Evolutionary conservation across 805 yeast genomes (phyloP), one percentile per base, ranked within the genome.

Genomic region (Cyberlindnera americana): DNA sequence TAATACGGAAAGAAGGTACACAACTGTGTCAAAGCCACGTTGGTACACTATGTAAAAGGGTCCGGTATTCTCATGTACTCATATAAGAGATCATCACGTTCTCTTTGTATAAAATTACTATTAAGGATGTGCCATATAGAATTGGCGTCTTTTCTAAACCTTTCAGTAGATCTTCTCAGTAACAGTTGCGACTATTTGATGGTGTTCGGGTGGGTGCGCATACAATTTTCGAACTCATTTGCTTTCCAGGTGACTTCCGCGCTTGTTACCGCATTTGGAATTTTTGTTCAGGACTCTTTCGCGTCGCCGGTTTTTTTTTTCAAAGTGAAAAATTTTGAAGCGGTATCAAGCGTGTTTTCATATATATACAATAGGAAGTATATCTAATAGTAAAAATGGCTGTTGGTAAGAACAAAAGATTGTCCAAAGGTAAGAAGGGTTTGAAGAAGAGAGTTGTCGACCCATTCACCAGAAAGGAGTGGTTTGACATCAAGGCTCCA

Each of bases 401-500:
- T 75, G 85, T 81, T 65, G 90, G 90, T 61, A 83, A 83, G 78
- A 83, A 83, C 69, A 83, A 83, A 80, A 75, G 83, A 70, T 69
- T 78, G 64, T 71, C 77, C 70, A 81, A 81, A 78, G 90, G 91
- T 66, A 83, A 83, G 88, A 91, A 91, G 76, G 96, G 97, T 66
- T 75, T 88, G 72, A 90, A 91, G 95, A 91, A 91, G 93, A 91
- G 83, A 83, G 91, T 85, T 67, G 95, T 88, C 60, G 97, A 91
- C 79, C 96, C 97, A 66, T 91, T 91, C 93, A 79, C 96, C 83
- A 89, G 90, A 75, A 91, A 91, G 78, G 98, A 90, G 65, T 91
- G 98, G 98, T 90, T 77, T 72, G 95, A 86, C 72, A 87, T 90
- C 76, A 89, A 90, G 79, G 98, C 98, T 57, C 98, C 98, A 67